Evolutionary conservation across 2,329 filamentous ascomycete species (phyloP), one percentile per base, ranked within the genome.

Genomic region (Pyrenophora tritici-repentis): DNA sequence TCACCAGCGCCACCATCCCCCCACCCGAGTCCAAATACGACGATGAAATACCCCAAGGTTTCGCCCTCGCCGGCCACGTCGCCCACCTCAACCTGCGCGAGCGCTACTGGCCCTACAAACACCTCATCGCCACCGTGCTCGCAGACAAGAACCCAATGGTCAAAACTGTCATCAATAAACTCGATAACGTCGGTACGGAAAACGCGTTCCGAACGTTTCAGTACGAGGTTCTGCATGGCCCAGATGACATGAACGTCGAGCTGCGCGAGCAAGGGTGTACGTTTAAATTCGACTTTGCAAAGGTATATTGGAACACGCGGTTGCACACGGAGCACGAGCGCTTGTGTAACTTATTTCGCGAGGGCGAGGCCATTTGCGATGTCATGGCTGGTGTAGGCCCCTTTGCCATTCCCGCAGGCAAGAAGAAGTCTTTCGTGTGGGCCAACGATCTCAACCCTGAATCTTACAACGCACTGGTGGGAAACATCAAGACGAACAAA

Each of bases 351-450:
- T 76, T 87, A 47, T 97, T 97, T 78, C 78, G 84, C 48, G 85
- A 88, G 6, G 92, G 94, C 33, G 89, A 97, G 68, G 91, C 91
- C 3, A 89, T 97, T 1, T 94, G 88, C 76, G 94, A 99, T 74
- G 88, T 97, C 59, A 99, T 97, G 93, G 93, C 92, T 0, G 94
- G 94, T 36, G 92, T 99, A 42, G 94, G 94, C 0, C 94, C 94
- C 0, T 99, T 99, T 73, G 92, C 93, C 17, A 81, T 96, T 3
- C 94, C 94, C 0, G 91, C 93, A 0, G 94, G 90, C 13, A 95
- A 89, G 78, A 93, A 89, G 73, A 86, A 85, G 33, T 90, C 95
- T 22, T 96, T 97, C 64, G 92, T 97, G 14, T 96, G 90, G 86
- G 94, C 92, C 33, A 99, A 97, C 75, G 94, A 99, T 73, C 86